Base-by-base conservation (phyloP, 2,329 filamentous ascomycete genomes). In the Coleophoma eucalyptorum region DNA sequence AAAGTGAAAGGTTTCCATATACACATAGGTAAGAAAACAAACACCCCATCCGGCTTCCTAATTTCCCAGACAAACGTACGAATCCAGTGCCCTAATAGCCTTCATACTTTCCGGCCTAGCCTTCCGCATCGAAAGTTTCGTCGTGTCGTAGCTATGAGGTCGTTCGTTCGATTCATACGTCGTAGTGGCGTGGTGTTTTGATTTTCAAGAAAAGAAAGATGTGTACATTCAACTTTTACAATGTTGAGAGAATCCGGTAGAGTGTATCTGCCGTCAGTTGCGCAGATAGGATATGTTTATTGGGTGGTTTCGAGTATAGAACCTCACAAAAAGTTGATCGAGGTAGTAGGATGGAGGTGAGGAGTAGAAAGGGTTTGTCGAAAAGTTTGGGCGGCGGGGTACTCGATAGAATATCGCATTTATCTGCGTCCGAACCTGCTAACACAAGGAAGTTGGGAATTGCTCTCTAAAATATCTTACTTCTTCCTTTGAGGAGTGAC, bases 361-460 rank as follows among this genome's bases (percentile, higher is more conserved):
- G 20, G 42, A 32, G 20, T 44, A 21, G 42, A 44, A 16, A 26
- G 42, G 20, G 42, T 26, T 18, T 26, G 26, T 20, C 42, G 42
- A 26, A n/a, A 44, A 44, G 20, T 44, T 44, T 44, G 20, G 42
- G 42, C 42, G 26, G n/a, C 31, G 42, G 42, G 21, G 42, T 44
- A 33, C 42, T 44, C 42, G 42, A 44, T 26, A 38, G 26, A 44
- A n/a, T 44, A 44, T 44, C 42, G 42, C 42, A 26, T 33, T 84
- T 91, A 96, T 88, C 90, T 90, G 77, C 91, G 89, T 79, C 90
- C 90, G 86, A 96, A 96, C 87, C 90, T 96, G 89, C 79, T 88
- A 83, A 81, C 76, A 82, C 78, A 76, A 72, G 72, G 77, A 80
- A 80, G 80, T 85, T 89, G 77, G 86, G 78, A 86, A 86, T 76